phyloP scores from a whole-genome alignment of 148 eudicot species.

The Camellia granthamiana region DNA sequence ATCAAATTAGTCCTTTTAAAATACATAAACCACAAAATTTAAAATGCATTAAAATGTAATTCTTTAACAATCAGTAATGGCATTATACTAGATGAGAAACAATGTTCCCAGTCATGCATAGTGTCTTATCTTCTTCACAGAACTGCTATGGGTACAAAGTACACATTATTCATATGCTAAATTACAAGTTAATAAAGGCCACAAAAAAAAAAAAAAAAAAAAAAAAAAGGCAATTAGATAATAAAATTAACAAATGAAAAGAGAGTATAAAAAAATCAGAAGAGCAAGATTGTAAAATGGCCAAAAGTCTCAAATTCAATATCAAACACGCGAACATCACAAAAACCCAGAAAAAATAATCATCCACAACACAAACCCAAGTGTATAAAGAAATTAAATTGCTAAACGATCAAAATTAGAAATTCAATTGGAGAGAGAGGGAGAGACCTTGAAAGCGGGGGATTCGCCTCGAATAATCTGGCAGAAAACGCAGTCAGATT shows the following conservation, averaged over 20 bases:
- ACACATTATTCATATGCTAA: too few relatives aligned
- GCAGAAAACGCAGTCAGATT: conserved; percentile 63
- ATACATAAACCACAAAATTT: not conserved
- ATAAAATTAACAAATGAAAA: not conserved
- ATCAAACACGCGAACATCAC: not conserved
- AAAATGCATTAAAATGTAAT: not conserved
- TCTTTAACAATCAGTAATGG: too few relatives aligned
- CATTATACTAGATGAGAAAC: too few relatives aligned
- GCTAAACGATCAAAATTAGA: not conserved
- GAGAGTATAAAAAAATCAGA: too few relatives aligned
- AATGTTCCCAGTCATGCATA: too few relatives aligned
- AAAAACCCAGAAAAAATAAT: not conserved
- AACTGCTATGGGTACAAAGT: too few relatives aligned
- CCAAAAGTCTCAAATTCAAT: not conserved
- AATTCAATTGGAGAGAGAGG: not conserved
- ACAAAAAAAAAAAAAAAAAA: too few relatives aligned
- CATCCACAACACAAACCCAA: not conserved
- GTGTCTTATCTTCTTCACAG: too few relatives aligned
- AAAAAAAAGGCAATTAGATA: too few relatives aligned
- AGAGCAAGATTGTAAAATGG: too few relatives aligned
- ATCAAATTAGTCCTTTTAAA: not conserved
- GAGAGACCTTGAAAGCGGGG: conserved; percentile 77
- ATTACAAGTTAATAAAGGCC: too few relatives aligned
- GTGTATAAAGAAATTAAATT: not conserved
- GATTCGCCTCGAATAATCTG: conserved; percentile 63